A percentile compares a stretch with the other conserved stretches of the same genome.
Conservation (phyloP, 2,329 filamentous ascomycete species). For the Aspergillus felis region DNA sequence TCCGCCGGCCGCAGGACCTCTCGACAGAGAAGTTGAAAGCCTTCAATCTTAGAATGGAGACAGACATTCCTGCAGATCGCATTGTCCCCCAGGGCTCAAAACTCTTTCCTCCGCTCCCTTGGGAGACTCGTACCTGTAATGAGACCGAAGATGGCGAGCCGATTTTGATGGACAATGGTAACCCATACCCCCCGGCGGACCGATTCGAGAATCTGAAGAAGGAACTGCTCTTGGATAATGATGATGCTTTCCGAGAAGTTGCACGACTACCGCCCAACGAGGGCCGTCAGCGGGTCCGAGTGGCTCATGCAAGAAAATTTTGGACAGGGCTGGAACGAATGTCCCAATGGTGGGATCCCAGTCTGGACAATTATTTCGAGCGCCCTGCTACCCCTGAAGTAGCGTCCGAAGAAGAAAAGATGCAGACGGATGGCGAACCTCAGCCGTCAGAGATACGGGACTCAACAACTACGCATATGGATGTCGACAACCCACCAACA, state of each 20-base stretch:
- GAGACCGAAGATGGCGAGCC: slow-evolving; percentile 24
- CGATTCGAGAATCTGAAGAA: slow-evolving; percentile 47
- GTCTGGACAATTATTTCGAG: slow-evolving; percentile 53
- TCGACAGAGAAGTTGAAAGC: slow-evolving; percentile 34
- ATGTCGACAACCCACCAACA: slow-evolving; percentile 17
- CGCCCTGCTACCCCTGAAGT: slow-evolving; percentile 26
- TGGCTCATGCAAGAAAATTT: slow-evolving; percentile 58
- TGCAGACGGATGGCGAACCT: slow-evolving; percentile 16
- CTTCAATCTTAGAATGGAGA: slow-evolving; percentile 39
- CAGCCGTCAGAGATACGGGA: slow-evolving; percentile 12
- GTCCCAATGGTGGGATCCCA: slow-evolving; percentile 61
- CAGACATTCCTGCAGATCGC: slow-evolving; percentile 31
- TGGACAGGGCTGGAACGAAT: slow-evolving; percentile 57
- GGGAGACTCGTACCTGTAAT: slow-evolving; percentile 22
- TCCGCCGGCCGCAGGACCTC: slow-evolving; percentile 41
- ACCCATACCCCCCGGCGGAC: slow-evolving; percentile 44
- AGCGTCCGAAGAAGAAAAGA: slow-evolving; percentile 17
- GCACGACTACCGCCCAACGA: slow-evolving; percentile 45
- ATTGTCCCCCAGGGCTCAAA: slow-evolving; percentile 36
- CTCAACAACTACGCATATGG: slow-evolving; percentile 19
- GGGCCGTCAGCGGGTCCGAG: slow-evolving; percentile 44
- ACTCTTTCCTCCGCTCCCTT: slow-evolving; percentile 37
- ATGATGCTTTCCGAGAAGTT: slow-evolving; percentile 56
- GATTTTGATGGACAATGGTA: slow-evolving; percentile 46
- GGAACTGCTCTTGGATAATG: slow-evolving; percentile 54